A percentile compares a stretch with the other conserved stretches of the same genome.
phyloP scores from a whole-genome alignment of 2,329 filamentous ascomycete species.

The Fusarium beomiforme region DNA sequence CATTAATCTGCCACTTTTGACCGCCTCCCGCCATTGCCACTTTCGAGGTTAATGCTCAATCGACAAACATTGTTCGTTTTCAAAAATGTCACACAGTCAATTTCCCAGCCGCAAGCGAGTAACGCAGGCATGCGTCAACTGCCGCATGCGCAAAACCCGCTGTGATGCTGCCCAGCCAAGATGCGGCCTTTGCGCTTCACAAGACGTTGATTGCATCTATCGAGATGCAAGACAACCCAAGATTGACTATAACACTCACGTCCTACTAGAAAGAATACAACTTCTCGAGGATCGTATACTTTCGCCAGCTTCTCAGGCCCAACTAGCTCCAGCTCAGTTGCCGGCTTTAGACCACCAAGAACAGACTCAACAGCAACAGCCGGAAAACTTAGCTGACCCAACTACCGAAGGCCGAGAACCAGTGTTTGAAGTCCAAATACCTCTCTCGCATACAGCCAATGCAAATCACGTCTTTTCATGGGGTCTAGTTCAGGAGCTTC shows the following conservation, averaged over 20 bases:
- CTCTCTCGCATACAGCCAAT: slow-evolving; percentile 25
- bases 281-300: slow-evolving; percentile 43
- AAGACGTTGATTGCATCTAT: slow-evolving; percentile 45
- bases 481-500: slow-evolving; percentile 2
- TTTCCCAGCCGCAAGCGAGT: slow-evolving; percentile 22
- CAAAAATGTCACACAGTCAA: slow-evolving; percentile 6
- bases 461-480: slow-evolving; percentile 29
- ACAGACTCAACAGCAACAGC: neutral
- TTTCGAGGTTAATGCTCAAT: neutral
- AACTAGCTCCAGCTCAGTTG: fast-evolving
- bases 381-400: neutral
- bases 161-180: slow-evolving; percentile 45
- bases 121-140: slow-evolving; percentile 44
- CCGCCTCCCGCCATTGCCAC: neutral
- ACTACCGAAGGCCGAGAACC: neutral
- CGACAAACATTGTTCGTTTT: neutral
- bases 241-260: slow-evolving; percentile 44
- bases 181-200: slow-evolving; percentile 42
- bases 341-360: neutral
- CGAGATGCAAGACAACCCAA: slow-evolving; percentile 42
- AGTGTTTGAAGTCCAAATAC: slow-evolving; percentile 11
- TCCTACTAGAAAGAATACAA: slow-evolving; percentile 45
- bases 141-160: slow-evolving; percentile 45
- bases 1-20: neutral
- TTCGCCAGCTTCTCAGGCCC: fast-evolving